A percentile compares a stretch with the other conserved stretches of the same genome.
These are phyloP conservation scores for Mycena citricolor DNA, from an alignment of 1,284 basidiomycete genomes.

Conservation along the genomic window DNA sequence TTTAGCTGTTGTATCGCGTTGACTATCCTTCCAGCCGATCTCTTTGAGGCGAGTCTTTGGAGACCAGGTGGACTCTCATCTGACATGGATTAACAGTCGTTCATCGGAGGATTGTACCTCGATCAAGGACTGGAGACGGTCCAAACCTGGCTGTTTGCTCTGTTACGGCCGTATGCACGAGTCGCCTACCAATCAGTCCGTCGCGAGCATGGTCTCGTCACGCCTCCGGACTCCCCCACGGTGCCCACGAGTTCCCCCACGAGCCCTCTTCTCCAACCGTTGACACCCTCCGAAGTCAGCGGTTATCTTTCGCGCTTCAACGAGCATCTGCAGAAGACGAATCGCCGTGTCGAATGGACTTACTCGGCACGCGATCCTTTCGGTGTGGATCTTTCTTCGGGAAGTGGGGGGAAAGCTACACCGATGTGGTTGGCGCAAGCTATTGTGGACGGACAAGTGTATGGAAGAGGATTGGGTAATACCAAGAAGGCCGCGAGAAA, in stretches of 20 bases:
- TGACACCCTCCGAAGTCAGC: slow-evolving; percentile 25
- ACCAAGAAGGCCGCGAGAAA: slow-evolving; percentile 78
- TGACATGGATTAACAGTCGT: slow-evolving; percentile 47
- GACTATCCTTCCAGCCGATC: slow-evolving; percentile 51
- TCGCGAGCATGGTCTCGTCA: slow-evolving; percentile 58
- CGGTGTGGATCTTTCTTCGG: slow-evolving; percentile 20
- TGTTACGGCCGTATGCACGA: slow-evolving; percentile 60
- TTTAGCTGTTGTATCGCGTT: no score
- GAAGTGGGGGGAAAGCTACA: slow-evolving; percentile 59
- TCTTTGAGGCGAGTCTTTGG: slow-evolving; percentile 59
- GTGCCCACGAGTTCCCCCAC: slow-evolving; percentile 23
- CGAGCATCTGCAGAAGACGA: slow-evolving; percentile 61
- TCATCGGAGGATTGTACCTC: slow-evolving; percentile 68
- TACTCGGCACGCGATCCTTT: slow-evolving; percentile 39
- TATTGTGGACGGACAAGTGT: slow-evolving; percentile 54
- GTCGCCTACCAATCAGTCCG: slow-evolving; percentile 64
- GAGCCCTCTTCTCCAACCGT: slow-evolving; percentile 27
- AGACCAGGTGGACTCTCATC: slow-evolving; percentile 10
- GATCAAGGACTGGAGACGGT: slow-evolving; percentile 63
- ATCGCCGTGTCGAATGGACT: slow-evolving; percentile 67
- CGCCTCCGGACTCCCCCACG: slow-evolving; percentile 28
- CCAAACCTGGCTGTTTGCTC: slow-evolving; percentile 54
- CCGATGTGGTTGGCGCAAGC: slow-evolving; percentile 71
- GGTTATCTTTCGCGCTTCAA: slow-evolving; percentile 78
- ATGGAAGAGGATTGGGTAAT: slow-evolving; percentile 61